Percentiles rank a stretch among this genome's conserved stretches.
Evolutionary conservation across 768 basidiomycete genomes (phyloP).

Genomic region (Pholiota conissans): DNA sequence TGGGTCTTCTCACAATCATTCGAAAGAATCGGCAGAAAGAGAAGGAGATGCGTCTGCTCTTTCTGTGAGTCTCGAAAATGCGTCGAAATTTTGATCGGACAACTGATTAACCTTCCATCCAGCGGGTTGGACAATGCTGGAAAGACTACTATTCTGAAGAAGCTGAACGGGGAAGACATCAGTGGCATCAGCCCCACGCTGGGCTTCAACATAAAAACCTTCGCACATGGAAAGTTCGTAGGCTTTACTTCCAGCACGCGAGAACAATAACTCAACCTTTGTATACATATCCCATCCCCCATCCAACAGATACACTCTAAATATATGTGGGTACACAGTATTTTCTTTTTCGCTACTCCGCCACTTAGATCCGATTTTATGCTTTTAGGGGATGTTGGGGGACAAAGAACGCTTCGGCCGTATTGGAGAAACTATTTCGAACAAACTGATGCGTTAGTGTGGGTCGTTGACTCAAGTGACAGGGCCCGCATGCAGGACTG

Average conservation of each 20-base stretch:
- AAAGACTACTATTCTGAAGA: conserved; percentile 97
- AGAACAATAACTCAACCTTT: conserved; percentile 14
- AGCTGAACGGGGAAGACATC: conserved; percentile 91
- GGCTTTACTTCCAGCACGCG: conserved; percentile 23
- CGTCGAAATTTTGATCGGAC: background rate
- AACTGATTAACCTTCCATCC: conserved; percentile 32
- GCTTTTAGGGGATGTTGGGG: conserved; percentile 92
- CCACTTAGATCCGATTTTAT: conserved; percentile 19
- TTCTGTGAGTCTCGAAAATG: conserved; percentile 58
- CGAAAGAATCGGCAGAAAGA: conserved; percentile 95
- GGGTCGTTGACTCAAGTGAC: conserved; percentile 98
- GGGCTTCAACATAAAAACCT: conserved; percentile 99
- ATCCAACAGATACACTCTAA: conserved; percentile 64
- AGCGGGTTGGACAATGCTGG: conserved; percentile 99
- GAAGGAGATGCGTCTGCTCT: conserved; percentile 94
- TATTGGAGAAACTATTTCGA: conserved; percentile 99
- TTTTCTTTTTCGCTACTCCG: conserved; percentile 15
- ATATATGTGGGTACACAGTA: conserved; percentile 60
- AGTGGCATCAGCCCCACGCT: conserved; percentile 87
- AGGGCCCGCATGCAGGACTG: conserved; percentile 90
- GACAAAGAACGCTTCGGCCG: conserved; percentile 91
- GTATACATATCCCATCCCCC: conserved; percentile 5
- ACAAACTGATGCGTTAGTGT: conserved; percentile 95
- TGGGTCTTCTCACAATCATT: conserved; percentile 97
- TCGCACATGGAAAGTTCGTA: conserved; percentile 81